Conservation (phyloP, 2,329 filamentous ascomycete genomes). For the Arthrobotrys conoides region DNA sequence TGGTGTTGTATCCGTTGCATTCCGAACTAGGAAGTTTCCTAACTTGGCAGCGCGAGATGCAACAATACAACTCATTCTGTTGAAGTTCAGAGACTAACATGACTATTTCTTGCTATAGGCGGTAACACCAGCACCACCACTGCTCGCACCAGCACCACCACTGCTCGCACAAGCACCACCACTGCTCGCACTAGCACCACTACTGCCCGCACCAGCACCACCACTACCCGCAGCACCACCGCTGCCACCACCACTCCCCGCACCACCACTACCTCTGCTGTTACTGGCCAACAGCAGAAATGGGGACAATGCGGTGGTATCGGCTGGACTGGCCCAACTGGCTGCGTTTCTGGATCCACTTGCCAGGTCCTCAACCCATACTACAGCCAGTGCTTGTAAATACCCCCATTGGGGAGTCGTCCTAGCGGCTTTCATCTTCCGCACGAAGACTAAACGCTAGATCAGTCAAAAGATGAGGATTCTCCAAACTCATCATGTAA, state of each 20-base stretch:
- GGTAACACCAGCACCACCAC: slow-evolving; percentile 27
- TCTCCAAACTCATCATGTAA: slow-evolving; percentile 29
- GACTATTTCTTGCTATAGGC: background rate
- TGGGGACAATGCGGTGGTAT: slow-evolving; percentile 63
- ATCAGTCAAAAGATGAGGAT: slow-evolving; percentile 21
- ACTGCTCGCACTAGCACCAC: slow-evolving; percentile 25
- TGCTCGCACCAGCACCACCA: slow-evolving; percentile 28
- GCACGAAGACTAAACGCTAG: slow-evolving; percentile 35
- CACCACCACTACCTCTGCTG: slow-evolving; percentile 11
- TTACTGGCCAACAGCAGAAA: background rate
- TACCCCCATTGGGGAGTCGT: slow-evolving; percentile 23
- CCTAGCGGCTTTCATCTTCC: slow-evolving; percentile 34
- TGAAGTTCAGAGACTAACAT: slow-evolving; percentile 13
- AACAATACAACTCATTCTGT: slow-evolving; percentile 1
- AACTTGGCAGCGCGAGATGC: slow-evolving; percentile 4
- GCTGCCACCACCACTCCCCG: background rate
- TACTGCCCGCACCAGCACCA: slow-evolving; percentile 29
- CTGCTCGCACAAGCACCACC: slow-evolving; percentile 26
- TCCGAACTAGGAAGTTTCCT: slow-evolving; percentile 10
- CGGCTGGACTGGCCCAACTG: slow-evolving; percentile 61
- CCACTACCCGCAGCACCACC: slow-evolving; percentile 35
- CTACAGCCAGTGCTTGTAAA: slow-evolving; percentile 64
- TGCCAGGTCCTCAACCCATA: slow-evolving; percentile 62
- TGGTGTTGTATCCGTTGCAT: background rate
- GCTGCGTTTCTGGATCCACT: slow-evolving; percentile 59